Percentiles rank a stretch among this genome's conserved stretches.
Evolutionary conservation across 2,329 filamentous ascomycete genomes (phyloP).

Genomic region (Fusarium papillatum): DNA sequence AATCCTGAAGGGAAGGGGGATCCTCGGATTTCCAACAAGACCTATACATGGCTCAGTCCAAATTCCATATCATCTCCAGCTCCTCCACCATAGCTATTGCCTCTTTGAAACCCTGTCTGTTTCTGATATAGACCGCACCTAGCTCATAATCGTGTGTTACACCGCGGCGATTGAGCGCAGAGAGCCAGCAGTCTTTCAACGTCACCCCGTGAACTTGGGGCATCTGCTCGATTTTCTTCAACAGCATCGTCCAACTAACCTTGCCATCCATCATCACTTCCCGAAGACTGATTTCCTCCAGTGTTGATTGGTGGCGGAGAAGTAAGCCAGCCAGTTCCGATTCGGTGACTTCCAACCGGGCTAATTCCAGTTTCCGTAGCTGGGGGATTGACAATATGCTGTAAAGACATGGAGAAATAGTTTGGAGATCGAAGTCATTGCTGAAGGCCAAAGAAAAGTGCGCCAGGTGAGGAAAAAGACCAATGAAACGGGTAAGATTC

Average conservation of each 20-base stretch:
- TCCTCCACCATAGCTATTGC: not conserved
- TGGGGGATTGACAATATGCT: not conserved
- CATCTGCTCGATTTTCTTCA: not conserved
- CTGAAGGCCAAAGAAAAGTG: not conserved
- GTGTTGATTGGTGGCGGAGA: not conserved
- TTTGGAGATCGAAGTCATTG: not conserved
- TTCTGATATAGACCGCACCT: not conserved
- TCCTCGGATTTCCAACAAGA: slow-evolving; percentile 12
- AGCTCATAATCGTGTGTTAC: not conserved
- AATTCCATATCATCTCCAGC: slow-evolving; percentile 9
- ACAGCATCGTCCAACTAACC: not conserved
- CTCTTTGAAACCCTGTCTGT: not conserved
- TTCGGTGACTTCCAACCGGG: not conserved
- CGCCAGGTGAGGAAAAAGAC: not conserved
- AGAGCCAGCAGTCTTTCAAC: not conserved
- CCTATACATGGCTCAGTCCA: too few relatives aligned
- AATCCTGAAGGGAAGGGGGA: slow-evolving; percentile 6
- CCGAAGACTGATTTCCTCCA: not conserved
- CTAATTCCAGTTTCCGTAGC: not conserved
- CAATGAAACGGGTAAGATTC: not conserved
- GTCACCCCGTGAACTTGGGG: not conserved
- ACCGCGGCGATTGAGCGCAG: not conserved
- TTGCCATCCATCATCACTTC: not conserved
- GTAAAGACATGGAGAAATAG: not conserved
- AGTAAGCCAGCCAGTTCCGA: not conserved